Percentiles rank a stretch among this genome's conserved stretches.
phyloP scores from a whole-genome alignment of 2,329 filamentous ascomycete species.

The Botryosphaeria agaves region DNA sequence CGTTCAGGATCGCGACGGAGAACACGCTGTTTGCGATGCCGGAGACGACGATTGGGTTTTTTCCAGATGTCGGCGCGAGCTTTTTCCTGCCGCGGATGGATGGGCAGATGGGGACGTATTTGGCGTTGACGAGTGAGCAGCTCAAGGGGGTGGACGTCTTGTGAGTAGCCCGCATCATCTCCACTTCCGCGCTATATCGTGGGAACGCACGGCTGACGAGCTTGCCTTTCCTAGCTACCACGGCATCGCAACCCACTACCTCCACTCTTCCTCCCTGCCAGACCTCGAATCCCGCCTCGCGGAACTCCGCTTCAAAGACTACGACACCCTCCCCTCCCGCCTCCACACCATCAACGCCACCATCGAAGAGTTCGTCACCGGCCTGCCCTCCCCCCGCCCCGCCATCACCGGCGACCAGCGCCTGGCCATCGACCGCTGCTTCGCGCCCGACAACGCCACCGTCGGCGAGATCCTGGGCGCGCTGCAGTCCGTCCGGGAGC shows the following conservation, averaged over 20 bases:
- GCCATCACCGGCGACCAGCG: slow-evolving; percentile 51
- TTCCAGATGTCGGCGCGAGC: slow-evolving; percentile 90
- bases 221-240: slow-evolving; percentile 40
- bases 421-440: slow-evolving; percentile 58
- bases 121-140: slow-evolving; percentile 77
- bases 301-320: slow-evolving; percentile 77
- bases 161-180: slow-evolving; percentile 7
- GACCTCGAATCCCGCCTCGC: slow-evolving; percentile 70
- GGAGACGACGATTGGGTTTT: slow-evolving; percentile 95
- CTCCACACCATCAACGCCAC: slow-evolving; percentile 64
- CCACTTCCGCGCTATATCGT: too few relatives aligned
- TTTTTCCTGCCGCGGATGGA: slow-evolving; percentile 91
- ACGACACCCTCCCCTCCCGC: slow-evolving; percentile 43
- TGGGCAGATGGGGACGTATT: slow-evolving; percentile 74
- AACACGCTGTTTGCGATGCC: slow-evolving; percentile 96
- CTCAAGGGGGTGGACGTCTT: slow-evolving; percentile 72
- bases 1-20: slow-evolving; percentile 92
- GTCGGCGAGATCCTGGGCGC: slow-evolving; percentile 55
- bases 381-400: slow-evolving; percentile 45
- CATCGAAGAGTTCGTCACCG: slow-evolving; percentile 81
- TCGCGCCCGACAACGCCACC: slow-evolving; percentile 30
- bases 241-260: slow-evolving; percentile 87
- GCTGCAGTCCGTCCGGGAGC: slow-evolving; percentile 32
- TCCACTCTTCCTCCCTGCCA: slow-evolving; percentile 76
- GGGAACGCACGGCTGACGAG: slow-evolving; percentile 2